Conservation (phyloP, 2,329 filamentous ascomycete genomes). For the Neonectria punicea region DNA sequence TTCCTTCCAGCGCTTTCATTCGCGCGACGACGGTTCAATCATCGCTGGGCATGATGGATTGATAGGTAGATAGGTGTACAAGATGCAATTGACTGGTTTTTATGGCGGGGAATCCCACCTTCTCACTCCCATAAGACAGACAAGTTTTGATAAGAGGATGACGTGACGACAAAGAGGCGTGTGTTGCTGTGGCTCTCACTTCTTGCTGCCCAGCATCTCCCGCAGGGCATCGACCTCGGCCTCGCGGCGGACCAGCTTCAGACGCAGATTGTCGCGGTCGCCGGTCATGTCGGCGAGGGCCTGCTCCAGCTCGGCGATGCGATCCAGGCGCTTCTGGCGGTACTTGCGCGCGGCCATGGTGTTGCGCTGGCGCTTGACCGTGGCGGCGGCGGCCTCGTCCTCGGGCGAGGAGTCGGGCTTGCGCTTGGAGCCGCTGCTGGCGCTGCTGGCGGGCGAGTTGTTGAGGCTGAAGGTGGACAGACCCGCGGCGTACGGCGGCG, state of each 20-base stretch:
- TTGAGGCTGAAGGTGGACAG: slow-evolving; percentile 27
- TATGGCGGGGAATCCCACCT: slow-evolving; percentile 4
- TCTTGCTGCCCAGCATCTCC: slow-evolving; percentile 56
- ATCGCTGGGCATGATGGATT: slow-evolving; percentile 1
- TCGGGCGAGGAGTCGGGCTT: slow-evolving; percentile 35
- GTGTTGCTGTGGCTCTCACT: slow-evolving; percentile 16
- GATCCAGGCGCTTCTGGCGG: slow-evolving; percentile 75
- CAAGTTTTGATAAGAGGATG: background rate
- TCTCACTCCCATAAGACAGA: slow-evolving; percentile 16
- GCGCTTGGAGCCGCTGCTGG: slow-evolving; percentile 29
- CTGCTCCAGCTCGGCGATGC: slow-evolving; percentile 69
- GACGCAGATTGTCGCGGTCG: slow-evolving; percentile 71
- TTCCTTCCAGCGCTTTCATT: background rate
- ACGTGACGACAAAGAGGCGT: background rate
- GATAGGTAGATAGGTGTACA: background rate
- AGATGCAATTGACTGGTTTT: slow-evolving; percentile 10
- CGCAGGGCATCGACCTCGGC: slow-evolving; percentile 71
- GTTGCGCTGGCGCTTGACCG: slow-evolving; percentile 72
- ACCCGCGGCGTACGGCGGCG: slow-evolving; percentile 30
- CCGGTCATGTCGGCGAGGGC: slow-evolving; percentile 67
- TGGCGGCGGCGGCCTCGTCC: slow-evolving; percentile 40
- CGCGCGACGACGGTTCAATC: slow-evolving; percentile 1
- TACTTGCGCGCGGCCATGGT: slow-evolving; percentile 78
- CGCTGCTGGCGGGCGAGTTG: slow-evolving; percentile 22
- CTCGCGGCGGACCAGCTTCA: slow-evolving; percentile 72